Evolutionary conservation across 176 grass and related monocot species (phyloP).

Genomic region (Oryza meyeriana): DNA sequence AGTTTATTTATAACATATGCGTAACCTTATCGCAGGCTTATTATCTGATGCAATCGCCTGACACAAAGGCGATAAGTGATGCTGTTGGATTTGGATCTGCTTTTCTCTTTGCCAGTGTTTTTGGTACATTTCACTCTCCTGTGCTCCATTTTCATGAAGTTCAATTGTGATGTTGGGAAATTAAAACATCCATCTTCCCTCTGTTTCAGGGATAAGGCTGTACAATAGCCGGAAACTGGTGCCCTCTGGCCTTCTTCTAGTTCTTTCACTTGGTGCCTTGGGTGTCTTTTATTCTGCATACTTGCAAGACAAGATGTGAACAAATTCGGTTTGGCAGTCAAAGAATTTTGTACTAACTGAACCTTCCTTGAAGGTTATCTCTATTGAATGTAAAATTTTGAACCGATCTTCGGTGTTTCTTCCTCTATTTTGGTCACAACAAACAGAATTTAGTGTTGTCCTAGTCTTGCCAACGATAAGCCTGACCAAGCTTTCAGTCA

Average conservation of each 20-base stretch:
- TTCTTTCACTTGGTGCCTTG: constrained; percentile 62
- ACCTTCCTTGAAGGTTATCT: constrained; percentile 39
- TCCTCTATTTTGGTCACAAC: not conserved
- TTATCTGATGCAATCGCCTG: constrained; percentile 91
- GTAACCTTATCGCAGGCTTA: constrained; percentile 48
- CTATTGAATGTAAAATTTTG: constrained; percentile 22
- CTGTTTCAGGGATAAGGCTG: constrained; percentile 72
- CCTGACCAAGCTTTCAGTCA: not conserved
- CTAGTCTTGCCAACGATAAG: constrained; percentile 3
- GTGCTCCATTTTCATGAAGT: not conserved
- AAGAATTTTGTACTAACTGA: constrained; percentile 16
- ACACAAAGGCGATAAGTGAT: constrained; percentile 58
- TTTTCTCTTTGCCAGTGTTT: constrained; percentile 77
- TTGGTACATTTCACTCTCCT: constrained; percentile 38
- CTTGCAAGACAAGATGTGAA: constrained; percentile 70
- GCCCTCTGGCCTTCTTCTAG: constrained; percentile 77
- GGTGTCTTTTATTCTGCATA: constrained; percentile 82
- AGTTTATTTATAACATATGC: not conserved
- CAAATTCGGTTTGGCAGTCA: constrained; percentile 12
- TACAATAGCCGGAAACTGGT: constrained; percentile 73
- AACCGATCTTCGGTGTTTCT: not conserved
- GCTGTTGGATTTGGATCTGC: constrained; percentile 84
- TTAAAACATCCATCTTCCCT: not conserved
- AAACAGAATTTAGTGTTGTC: constrained; percentile 4
- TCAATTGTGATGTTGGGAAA: not conserved